A percentile compares a stretch with the other conserved stretches of the same genome.
phyloP scores from a whole-genome alignment of 257 asterid genomes.

The Coffea canephora region DNA sequence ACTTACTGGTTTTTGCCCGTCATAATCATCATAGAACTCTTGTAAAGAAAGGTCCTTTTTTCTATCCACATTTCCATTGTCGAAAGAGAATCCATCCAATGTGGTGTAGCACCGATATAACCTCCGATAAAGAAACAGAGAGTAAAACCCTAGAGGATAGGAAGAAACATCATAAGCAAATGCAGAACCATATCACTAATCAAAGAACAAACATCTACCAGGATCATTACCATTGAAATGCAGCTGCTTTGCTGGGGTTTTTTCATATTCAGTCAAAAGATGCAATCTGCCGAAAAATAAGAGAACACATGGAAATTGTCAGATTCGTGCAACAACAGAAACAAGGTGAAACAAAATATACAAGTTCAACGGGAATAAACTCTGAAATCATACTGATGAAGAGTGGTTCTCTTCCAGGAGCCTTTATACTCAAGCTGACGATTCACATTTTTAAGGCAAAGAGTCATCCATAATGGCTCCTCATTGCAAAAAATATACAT shows the following conservation, averaged over 20 bases:
- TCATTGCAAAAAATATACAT: slow-evolving; percentile 91
- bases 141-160: slow-evolving; percentile 69
- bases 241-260: slow-evolving; percentile 39
- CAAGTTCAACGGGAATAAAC: neutral
- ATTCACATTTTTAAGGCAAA: slow-evolving; percentile 63
- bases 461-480: slow-evolving; percentile 94
- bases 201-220: slow-evolving; percentile 1
- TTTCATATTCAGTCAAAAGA: slow-evolving; percentile 37
- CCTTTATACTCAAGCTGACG: slow-evolving; percentile 86
- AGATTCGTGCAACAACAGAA: slow-evolving; percentile 15
- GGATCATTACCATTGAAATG: slow-evolving; percentile 63
- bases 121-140: slow-evolving; percentile 80
- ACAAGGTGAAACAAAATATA: slow-evolving; percentile 6
- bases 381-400: slow-evolving; percentile 72
- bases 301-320: slow-evolving; percentile 22
- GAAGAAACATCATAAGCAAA: slow-evolving; percentile 26
- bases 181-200: slow-evolving; percentile 12
- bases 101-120: slow-evolving; percentile 84
- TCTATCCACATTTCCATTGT: slow-evolving; percentile 82
- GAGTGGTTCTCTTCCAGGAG: slow-evolving; percentile 92
- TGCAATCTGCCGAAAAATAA: slow-evolving; percentile 48
- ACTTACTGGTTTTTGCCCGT: slow-evolving; percentile 79
- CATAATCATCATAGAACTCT: slow-evolving; percentile 61
- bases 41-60: slow-evolving; percentile 53
- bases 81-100: slow-evolving; percentile 74